Conservation (phyloP, 1,284 basidiomycete genomes). For the Coniferiporia sulphurascens region DNA sequence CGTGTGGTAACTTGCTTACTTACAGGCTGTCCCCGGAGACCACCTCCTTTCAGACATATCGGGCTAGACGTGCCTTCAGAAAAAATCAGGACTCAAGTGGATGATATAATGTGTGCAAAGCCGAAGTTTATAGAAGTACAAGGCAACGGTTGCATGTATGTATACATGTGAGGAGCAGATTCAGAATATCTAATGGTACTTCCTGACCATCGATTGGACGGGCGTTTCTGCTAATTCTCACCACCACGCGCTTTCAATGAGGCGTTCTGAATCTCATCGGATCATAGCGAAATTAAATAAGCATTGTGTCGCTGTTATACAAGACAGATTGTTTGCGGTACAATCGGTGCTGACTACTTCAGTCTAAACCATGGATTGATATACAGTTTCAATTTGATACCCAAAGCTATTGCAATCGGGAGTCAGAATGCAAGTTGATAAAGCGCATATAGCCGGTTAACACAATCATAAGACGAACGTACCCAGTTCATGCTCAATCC, state of each 20-base stretch:
- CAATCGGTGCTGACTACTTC: not conserved
- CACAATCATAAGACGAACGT: not conserved
- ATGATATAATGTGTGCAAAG: not conserved
- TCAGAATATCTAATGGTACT: not conserved
- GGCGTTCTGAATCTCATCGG: not conserved
- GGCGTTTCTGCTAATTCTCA: not conserved
- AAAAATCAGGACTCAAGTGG: not conserved
- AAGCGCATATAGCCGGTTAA: not conserved
- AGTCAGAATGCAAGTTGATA: not conserved
- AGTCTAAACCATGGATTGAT: not conserved
- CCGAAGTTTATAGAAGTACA: no score
- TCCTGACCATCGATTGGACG: not conserved
- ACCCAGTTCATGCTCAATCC: constrained; percentile 1
- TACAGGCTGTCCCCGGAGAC: constrained; percentile 20
- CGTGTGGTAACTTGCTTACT: not conserved
- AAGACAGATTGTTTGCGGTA: not conserved
- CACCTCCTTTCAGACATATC: constrained; percentile 15
- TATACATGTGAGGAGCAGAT: no score
- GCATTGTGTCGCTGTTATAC: not conserved
- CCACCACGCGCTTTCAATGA: not conserved
- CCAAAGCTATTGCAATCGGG: not conserved
- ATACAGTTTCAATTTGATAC: not conserved
- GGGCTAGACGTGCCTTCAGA: not conserved
- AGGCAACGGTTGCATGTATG: not conserved
- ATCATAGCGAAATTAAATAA: not conserved